A percentile compares a stretch with the other conserved stretches of the same genome.
These are phyloP conservation scores for Myxozyma udenii DNA, from an alignment of 805 yeast genomes.

Conservation along the genomic window DNA sequence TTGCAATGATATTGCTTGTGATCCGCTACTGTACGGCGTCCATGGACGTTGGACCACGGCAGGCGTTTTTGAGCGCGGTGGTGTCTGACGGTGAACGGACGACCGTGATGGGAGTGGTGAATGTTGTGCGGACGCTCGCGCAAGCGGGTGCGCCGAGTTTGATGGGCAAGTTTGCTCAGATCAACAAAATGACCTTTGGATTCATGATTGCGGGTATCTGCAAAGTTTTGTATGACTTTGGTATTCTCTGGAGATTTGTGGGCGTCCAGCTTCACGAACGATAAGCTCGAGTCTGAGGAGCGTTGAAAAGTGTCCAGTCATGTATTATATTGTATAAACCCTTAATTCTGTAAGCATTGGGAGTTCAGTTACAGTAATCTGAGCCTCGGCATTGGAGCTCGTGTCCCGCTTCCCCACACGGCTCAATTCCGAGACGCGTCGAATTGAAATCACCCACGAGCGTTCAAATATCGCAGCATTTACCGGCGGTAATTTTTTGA, in stretches of 20 bases:
- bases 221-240: slow-evolving; percentile 40
- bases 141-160: slow-evolving; percentile 76
- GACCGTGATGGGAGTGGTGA: slow-evolving; percentile 78
- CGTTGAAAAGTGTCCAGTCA: background rate
- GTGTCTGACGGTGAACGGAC: slow-evolving; percentile 64
- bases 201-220: slow-evolving; percentile 39
- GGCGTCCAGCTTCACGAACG: slow-evolving; percentile 15
- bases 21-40: slow-evolving; percentile 62
- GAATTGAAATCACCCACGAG: too few species aligned
- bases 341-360: too few species aligned
- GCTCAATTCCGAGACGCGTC: too few species aligned
- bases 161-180: slow-evolving; percentile 69
- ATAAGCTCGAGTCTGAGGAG: background rate
- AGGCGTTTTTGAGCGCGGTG: slow-evolving; percentile 67
- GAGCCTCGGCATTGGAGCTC: too few species aligned
- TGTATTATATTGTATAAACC: background rate
- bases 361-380: too few species aligned
- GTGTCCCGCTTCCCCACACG: too few species aligned
- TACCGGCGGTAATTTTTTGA: too few species aligned
- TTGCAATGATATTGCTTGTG: slow-evolving; percentile 52
- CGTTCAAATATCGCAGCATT: too few species aligned
- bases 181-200: slow-evolving; percentile 34
- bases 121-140: slow-evolving; percentile 81
- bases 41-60: slow-evolving; percentile 93
- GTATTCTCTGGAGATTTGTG: slow-evolving; percentile 24